phyloP scores from a whole-genome alignment of 192 early-diverging fungal genomes.

The Coemansia sp. region DNA sequence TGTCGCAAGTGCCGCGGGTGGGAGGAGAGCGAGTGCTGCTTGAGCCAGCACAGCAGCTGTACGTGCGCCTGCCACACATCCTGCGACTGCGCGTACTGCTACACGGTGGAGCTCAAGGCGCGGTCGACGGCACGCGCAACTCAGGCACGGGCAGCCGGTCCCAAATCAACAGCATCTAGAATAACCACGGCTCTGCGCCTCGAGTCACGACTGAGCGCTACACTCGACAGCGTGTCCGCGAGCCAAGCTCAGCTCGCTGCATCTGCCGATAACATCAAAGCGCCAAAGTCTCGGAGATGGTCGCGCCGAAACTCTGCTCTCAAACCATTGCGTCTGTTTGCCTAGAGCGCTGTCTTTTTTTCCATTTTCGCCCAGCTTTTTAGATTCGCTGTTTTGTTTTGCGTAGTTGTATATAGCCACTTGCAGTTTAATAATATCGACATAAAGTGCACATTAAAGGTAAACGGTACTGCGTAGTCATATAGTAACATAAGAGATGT shows the following conservation, averaged over 20 bases:
- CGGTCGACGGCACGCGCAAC: slow-evolving; percentile 7
- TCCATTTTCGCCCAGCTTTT: not conserved
- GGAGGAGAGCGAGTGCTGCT: slow-evolving; percentile 50
- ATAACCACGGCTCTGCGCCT: slow-evolving; percentile 13
- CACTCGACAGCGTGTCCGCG: not conserved
- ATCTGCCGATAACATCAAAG: not conserved
- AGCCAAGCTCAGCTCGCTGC: not conserved
- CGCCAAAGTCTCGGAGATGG: slow-evolving; percentile 8
- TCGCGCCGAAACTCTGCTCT: slow-evolving; percentile 10
- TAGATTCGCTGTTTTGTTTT: no score
- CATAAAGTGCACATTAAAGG: no score
- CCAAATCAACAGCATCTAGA: slow-evolving; percentile 2
- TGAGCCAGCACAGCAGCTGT: slow-evolving; percentile 30
- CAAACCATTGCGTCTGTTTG: slow-evolving; percentile 14
- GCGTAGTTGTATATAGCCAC: not conserved
- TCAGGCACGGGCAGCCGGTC: not conserved
- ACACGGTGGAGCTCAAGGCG: slow-evolving; percentile 12
- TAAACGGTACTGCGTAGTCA: no score
- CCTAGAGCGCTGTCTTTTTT: not conserved
- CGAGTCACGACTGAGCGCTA: slow-evolving; percentile 9
- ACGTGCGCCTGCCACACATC: slow-evolving; percentile 30
- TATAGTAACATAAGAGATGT: no score
- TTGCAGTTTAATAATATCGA: not conserved
- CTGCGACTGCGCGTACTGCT: slow-evolving; percentile 35
- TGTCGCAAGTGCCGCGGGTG: slow-evolving; percentile 51